Conservation (phyloP, 2,329 filamentous ascomycete genomes). For the Onygenales sp. region DNA sequence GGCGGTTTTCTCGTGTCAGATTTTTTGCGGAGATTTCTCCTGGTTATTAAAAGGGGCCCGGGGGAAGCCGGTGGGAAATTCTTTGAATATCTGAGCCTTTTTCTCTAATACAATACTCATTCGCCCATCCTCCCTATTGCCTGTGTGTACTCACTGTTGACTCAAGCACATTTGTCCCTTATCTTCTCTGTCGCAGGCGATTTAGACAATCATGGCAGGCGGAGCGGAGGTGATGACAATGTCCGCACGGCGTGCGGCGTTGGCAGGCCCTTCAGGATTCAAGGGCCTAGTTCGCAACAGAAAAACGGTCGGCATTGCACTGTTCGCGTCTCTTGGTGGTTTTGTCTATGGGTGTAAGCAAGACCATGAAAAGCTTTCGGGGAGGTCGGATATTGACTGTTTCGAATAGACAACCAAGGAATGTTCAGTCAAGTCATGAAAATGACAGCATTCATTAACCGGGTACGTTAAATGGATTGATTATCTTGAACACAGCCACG, state of each 20-base stretch:
- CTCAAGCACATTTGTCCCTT: too few species aligned
- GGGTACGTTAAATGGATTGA: conserved; percentile 25
- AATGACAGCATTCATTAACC: conserved; percentile 37
- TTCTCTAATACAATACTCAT: too few species aligned
- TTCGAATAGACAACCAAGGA: conserved; percentile 53
- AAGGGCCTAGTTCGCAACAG: conserved; percentile 42
- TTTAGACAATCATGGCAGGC: neutral
- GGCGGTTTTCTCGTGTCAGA: neutral
- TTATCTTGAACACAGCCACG: neutral
- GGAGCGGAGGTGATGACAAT: neutral
- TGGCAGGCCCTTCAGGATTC: conserved; percentile 34
- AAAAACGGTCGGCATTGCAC: conserved; percentile 46
- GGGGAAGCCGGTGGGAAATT: neutral
- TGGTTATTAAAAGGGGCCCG: neutral
- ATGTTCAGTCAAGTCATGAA: conserved; percentile 62
- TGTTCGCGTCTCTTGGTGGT: conserved; percentile 51
- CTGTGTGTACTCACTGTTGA: too few species aligned
- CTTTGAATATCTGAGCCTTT: too few species aligned
- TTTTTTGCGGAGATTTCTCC: neutral
- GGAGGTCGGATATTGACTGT: conserved; percentile 28
- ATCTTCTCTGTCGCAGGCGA: neutral
- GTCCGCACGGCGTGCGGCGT: conserved; percentile 24
- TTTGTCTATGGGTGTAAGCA: conserved; percentile 44
- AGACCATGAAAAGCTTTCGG: neutral
- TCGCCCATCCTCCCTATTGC: too few species aligned